These are phyloP conservation scores for Ganoderma meredithae DNA, from an alignment of 1,284 basidiomycete genomes.

Conservation along the genomic window DNA sequence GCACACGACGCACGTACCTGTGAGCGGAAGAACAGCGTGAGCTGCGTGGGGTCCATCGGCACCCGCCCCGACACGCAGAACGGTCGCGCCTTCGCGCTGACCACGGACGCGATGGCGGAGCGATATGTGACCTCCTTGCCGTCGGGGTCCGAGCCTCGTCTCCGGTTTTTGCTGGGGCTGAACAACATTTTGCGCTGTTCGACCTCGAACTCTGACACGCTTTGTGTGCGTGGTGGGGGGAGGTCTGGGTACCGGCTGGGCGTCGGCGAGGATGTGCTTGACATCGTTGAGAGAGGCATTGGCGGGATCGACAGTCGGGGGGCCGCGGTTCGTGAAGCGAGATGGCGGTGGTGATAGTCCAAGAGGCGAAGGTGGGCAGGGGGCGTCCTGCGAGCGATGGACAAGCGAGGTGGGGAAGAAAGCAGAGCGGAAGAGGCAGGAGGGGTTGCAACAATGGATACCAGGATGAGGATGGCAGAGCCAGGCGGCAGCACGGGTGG, in stretches of 20 bases:
- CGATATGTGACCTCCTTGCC: slow-evolving; percentile 63
- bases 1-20: slow-evolving; percentile 55
- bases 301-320: slow-evolving; percentile 13
- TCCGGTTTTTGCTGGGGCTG: slow-evolving; percentile 37
- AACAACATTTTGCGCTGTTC: slow-evolving; percentile 50
- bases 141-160: slow-evolving; percentile 44
- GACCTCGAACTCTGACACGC: slow-evolving; percentile 56
- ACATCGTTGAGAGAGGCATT: slow-evolving; percentile 38
- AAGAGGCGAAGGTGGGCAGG: neutral
- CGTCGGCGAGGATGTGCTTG: slow-evolving; percentile 39
- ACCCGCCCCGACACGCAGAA: slow-evolving; percentile 75
- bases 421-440: slow-evolving; percentile 8
- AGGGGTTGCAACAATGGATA: slow-evolving; percentile 20
- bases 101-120: slow-evolving; percentile 61
- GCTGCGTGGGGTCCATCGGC: slow-evolving; percentile 69
- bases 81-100: slow-evolving; percentile 65
- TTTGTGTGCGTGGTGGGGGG: slow-evolving; percentile 42
- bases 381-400: neutral
- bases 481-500: slow-evolving; percentile 24
- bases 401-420: neutral
- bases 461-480: slow-evolving; percentile 15
- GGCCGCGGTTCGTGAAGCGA: neutral
- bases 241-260: slow-evolving; percentile 41
- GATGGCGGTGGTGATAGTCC: slow-evolving; percentile 1
- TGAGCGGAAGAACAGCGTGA: slow-evolving; percentile 80